Conservation (phyloP, 2,329 filamentous ascomycete genomes). For the Colletotrichum agaves region DNA sequence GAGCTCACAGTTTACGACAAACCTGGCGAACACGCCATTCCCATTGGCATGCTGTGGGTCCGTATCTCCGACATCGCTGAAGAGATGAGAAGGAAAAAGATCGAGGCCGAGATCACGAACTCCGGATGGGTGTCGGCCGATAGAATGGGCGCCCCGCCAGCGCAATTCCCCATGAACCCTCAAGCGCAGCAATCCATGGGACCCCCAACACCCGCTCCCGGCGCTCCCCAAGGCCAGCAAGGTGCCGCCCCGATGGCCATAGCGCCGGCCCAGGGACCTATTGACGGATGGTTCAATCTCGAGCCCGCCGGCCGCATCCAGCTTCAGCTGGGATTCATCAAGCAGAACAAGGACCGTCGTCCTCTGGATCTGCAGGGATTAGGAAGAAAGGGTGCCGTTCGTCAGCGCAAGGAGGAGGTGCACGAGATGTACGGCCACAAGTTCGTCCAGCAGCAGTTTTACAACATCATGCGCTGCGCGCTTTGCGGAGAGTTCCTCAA, state of each 20-base stretch:
- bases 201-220: conserved; percentile 53
- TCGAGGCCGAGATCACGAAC: conserved; percentile 93
- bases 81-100: conserved; percentile 96
- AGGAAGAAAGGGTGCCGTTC: conserved; percentile 93
- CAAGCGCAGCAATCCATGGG: conserved; percentile 56
- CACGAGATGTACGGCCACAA: conserved; percentile 99
- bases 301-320: conserved; percentile 95
- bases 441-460: conserved; percentile 98
- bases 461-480: conserved; percentile 99
- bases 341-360: conserved; percentile 85
- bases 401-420: conserved; percentile 97
- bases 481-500: conserved; percentile 98
- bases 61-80: conserved; percentile 97
- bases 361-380: conserved; percentile 90
- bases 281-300: conserved; percentile 97
- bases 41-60: conserved; percentile 96
- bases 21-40: conserved; percentile 86
- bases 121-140: conserved; percentile 98
- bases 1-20: conserved; percentile 98
- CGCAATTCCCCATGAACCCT: conserved; percentile 70
- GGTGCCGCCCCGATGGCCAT: conserved; percentile 45
- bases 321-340: conserved; percentile 89
- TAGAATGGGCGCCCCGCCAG: conserved; percentile 78
- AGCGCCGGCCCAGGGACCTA: conserved; percentile 68
- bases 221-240: conserved; percentile 48